phyloP scores from a whole-genome alignment of 768 basidiomycete species.

The Termitomyces sp. region DNA sequence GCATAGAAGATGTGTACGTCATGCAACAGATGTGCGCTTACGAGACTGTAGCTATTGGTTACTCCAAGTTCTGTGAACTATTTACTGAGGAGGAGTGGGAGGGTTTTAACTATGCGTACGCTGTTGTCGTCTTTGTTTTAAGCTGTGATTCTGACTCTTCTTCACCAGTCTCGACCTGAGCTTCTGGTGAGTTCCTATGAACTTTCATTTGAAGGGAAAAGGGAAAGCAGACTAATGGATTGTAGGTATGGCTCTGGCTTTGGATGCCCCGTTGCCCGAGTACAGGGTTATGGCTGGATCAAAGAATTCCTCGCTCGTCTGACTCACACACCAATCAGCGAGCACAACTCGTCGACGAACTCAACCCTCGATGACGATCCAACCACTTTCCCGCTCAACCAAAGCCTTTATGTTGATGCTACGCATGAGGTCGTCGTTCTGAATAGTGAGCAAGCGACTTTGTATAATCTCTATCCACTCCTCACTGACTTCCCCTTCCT shows the following conservation, averaged over 20 bases:
- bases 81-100: slow-evolving; percentile 94
- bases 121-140: slow-evolving; percentile 9
- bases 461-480: not conserved
- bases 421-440: slow-evolving; percentile 91
- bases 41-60: slow-evolving; percentile 92
- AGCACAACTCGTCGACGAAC: slow-evolving; percentile 83
- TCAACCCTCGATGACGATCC: slow-evolving; percentile 70
- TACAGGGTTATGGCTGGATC: slow-evolving; percentile 76
- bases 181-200: slow-evolving; percentile 48
- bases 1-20: slow-evolving; percentile 66
- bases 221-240: slow-evolving; percentile 5
- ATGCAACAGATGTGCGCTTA: slow-evolving; percentile 87
- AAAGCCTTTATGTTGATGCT: slow-evolving; percentile 82
- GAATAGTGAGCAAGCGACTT: slow-evolving; percentile 51
- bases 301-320: slow-evolving; percentile 84
- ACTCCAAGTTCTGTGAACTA: slow-evolving; percentile 86
- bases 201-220: not conserved
- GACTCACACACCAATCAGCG: slow-evolving; percentile 67
- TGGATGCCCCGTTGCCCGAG: slow-evolving; percentile 77
- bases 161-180: slow-evolving; percentile 53
- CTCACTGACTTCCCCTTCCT: not conserved
- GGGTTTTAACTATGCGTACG: slow-evolving; percentile 79
- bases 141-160: not conserved
- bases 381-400: slow-evolving; percentile 67
- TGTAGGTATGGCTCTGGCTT: slow-evolving; percentile 70